Evolutionary conservation across 176 grass and related monocot genomes (phyloP).

Genomic region (Phoenix roebelenii): DNA sequence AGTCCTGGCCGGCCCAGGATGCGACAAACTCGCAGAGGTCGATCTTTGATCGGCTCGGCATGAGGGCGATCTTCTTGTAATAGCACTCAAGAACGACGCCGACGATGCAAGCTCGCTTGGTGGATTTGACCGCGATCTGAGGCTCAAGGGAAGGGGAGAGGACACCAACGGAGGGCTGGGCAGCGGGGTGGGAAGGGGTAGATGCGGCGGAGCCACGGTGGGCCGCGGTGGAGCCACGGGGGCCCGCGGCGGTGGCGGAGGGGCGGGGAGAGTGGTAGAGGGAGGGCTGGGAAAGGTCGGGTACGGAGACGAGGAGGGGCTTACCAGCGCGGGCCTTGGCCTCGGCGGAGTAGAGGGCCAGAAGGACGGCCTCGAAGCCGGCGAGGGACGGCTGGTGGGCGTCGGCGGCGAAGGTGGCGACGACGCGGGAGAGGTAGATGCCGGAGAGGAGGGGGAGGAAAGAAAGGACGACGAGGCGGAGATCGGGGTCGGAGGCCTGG

Average conservation of each 20-base stretch:
- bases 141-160: constrained; percentile 82
- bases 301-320: constrained; percentile 73
- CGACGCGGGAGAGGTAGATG: constrained; percentile 73
- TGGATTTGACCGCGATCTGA: constrained; percentile 78
- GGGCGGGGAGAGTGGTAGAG: constrained; percentile 13
- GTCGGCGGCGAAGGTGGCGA: constrained; percentile 29
- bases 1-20: constrained; percentile 78
- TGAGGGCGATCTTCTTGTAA: constrained; percentile 70
- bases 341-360: constrained; percentile 78
- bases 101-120: constrained; percentile 73
- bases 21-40: constrained; percentile 65
- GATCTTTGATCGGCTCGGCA: constrained; percentile 79
- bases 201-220: constrained; percentile 42
- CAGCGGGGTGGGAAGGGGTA: constrained; percentile 24
- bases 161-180: constrained; percentile 46
- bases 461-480: constrained; percentile 77
- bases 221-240: constrained; percentile 19
- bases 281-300: constrained; percentile 50
- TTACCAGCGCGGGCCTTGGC: constrained; percentile 72
- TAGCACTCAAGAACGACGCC: constrained; percentile 67
- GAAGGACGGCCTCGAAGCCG: constrained; percentile 93
- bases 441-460: constrained; percentile 82
- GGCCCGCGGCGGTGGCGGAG: background rate
- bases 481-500: constrained; percentile 76
- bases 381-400: constrained; percentile 31